phyloP scores from a whole-genome alignment of 2,329 filamentous ascomycete genomes.

The Phialophora verrucosa region DNA sequence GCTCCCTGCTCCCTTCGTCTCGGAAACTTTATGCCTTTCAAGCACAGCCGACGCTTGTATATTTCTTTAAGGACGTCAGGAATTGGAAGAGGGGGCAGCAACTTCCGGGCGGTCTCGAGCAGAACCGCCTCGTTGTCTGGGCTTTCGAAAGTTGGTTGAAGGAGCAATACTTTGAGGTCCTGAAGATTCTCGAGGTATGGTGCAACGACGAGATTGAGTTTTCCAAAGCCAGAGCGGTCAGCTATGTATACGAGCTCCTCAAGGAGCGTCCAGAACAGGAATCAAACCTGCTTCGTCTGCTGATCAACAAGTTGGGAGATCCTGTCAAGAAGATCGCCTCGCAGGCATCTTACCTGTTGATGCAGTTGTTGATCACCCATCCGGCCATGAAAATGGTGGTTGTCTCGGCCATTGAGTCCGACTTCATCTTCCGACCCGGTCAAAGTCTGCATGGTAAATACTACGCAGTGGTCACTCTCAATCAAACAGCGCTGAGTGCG shows the following conservation, averaged over 20 bases:
- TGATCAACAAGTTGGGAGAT: slow-evolving; percentile 97
- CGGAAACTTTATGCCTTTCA: slow-evolving; percentile 80
- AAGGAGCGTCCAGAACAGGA: slow-evolving; percentile 98
- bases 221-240: slow-evolving; percentile 83
- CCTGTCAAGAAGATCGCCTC: slow-evolving; percentile 95
- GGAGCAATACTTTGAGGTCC: slow-evolving; percentile 86
- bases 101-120: slow-evolving; percentile 74
- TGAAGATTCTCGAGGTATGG: slow-evolving; percentile 90
- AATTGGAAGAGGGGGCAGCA: slow-evolving; percentile 72
- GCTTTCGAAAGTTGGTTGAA: slow-evolving; percentile 96
- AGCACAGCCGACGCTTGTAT: slow-evolving; percentile 77
- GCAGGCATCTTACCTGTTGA: slow-evolving; percentile 86
- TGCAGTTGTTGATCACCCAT: slow-evolving; percentile 87
- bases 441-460: slow-evolving; percentile 91
- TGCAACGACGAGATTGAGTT: slow-evolving; percentile 95
- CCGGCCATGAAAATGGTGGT: slow-evolving; percentile 93
- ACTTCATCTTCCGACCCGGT: slow-evolving; percentile 83
- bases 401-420: slow-evolving; percentile 81
- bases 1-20: slow-evolving; percentile 79
- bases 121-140: slow-evolving; percentile 83
- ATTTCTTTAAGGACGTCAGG: slow-evolving; percentile 56
- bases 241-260: slow-evolving; percentile 87
- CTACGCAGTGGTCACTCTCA: slow-evolving; percentile 94
- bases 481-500: slow-evolving; percentile 88
- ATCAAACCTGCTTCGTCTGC: slow-evolving; percentile 83